These are phyloP conservation scores for Hymenoscyphus occultus DNA, from an alignment of 2,329 filamentous ascomycete species.

Conservation along the genomic window DNA sequence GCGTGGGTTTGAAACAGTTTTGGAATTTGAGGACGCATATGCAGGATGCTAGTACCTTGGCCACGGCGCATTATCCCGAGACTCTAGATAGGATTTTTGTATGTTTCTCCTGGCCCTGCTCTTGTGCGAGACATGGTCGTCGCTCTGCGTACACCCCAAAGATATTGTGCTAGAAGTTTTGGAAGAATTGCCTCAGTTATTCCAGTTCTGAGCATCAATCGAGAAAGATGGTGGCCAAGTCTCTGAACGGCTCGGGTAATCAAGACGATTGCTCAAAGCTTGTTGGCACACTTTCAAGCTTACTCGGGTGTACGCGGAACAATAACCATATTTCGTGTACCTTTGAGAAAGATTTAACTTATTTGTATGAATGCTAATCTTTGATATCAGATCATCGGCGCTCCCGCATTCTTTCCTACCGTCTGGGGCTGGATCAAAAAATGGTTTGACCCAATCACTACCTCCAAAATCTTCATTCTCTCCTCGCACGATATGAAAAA, in stretches of 20 bases:
- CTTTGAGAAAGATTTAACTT: background rate
- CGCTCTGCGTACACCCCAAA: background rate
- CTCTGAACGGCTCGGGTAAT: too few species aligned
- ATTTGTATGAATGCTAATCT: conserved; percentile 12
- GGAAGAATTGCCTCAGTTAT: too few species aligned
- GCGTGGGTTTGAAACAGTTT: conserved; percentile 87
- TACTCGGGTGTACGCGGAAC: too few species aligned
- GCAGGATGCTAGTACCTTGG: conserved; percentile 85
- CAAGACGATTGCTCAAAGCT: too few species aligned
- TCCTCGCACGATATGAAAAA: conserved; percentile 67
- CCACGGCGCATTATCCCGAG: conserved; percentile 93
- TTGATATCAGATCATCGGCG: conserved; percentile 68
- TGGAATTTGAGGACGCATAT: conserved; percentile 94
- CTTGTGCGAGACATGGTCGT: background rate
- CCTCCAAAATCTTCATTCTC: conserved; percentile 95
- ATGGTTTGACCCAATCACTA: conserved; percentile 92
- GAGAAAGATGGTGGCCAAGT: too few species aligned
- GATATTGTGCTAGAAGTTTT: too few species aligned
- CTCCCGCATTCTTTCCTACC: conserved; percentile 85
- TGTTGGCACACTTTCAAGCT: too few species aligned
- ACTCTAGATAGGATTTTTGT: conserved; percentile 79
- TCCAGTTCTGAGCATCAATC: too few species aligned
- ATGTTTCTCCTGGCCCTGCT: conserved; percentile 10
- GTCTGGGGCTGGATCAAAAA: conserved; percentile 95
- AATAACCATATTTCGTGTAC: background rate